phyloP scores from a whole-genome alignment of 2,329 filamentous ascomycete genomes.

The Ceratocystis ficicola region DNA sequence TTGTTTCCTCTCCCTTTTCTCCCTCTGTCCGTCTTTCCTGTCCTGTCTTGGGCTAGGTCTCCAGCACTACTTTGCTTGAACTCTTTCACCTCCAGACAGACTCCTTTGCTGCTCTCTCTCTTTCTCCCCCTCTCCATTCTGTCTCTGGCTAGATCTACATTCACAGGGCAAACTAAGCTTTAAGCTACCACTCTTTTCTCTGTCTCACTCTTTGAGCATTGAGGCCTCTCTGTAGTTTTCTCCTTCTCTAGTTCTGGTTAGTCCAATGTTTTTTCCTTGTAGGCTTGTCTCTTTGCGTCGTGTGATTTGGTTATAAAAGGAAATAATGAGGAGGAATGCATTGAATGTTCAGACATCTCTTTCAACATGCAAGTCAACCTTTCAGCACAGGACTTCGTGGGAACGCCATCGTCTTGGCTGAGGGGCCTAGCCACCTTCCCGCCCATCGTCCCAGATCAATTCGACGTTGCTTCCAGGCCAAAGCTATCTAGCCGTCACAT shows the following conservation, averaged over 20 bases:
- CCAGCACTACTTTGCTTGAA: no score
- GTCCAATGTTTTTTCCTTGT: background rate
- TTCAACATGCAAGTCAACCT: no score
- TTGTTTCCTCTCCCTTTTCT: background rate
- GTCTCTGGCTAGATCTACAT: background rate
- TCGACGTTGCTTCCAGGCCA: no score
- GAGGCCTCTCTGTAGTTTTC: background rate
- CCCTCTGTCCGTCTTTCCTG: background rate
- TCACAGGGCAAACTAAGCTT: background rate
- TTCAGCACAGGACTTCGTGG: no score
- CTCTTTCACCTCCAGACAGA: no score
- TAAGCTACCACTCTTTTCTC: background rate
- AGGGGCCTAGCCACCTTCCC: no score
- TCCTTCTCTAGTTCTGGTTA: background rate
- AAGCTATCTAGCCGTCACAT: no score
- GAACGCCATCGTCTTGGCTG: no score
- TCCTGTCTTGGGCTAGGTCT: background rate
- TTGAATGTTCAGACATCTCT: no score
- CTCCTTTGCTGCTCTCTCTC: background rate
- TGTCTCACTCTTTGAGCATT: background rate
- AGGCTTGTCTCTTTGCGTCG: background rate
- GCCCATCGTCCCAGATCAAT: no score
- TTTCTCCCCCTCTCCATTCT: background rate
- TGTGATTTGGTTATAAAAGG: background rate
- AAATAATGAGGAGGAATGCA: no score